Percentiles rank a stretch among this genome's conserved stretches.
These are phyloP conservation scores for Termitomyces bulborhizus DNA, from an alignment of 768 basidiomycete species.

Conservation along the genomic window DNA sequence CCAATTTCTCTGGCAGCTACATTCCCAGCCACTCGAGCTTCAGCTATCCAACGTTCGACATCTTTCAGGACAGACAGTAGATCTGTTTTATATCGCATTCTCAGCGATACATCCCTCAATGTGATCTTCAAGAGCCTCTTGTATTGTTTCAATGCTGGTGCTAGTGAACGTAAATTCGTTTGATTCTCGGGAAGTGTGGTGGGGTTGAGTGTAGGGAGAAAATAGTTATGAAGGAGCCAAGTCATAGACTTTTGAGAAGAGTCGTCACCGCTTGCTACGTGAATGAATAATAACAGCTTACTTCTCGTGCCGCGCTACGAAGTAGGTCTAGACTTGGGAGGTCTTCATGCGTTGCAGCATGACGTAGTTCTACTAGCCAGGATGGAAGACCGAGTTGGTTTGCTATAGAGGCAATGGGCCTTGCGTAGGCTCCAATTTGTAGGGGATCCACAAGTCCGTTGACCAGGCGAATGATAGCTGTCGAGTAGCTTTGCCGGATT, in stretches of 20 bases:
- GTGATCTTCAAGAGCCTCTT: slow-evolving; percentile 60
- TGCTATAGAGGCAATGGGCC: slow-evolving; percentile 87
- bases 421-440: slow-evolving; percentile 83
- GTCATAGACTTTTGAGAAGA: slow-evolving; percentile 51
- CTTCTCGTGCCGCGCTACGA: slow-evolving; percentile 73
- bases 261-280: slow-evolving; percentile 3
- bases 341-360: slow-evolving; percentile 95
- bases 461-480: slow-evolving; percentile 82
- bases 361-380: slow-evolving; percentile 89
- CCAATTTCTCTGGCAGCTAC: slow-evolving; percentile 38
- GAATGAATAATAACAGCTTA: slow-evolving; percentile 12
- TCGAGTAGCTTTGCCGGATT: slow-evolving; percentile 72
- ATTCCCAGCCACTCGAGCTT: slow-evolving; percentile 60
- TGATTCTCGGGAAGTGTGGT: slow-evolving; percentile 27
- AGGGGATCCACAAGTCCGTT: slow-evolving; percentile 95
- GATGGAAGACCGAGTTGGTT: slow-evolving; percentile 77
- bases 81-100: slow-evolving; percentile 41
- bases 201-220: slow-evolving; percentile 67
- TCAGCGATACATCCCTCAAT: slow-evolving; percentile 59
- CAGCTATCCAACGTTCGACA: slow-evolving; percentile 74
- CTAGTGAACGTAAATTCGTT: slow-evolving; percentile 44
- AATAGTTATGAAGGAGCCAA: slow-evolving; percentile 85
- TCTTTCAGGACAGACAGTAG: slow-evolving; percentile 48
- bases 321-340: slow-evolving; percentile 79
- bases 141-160: slow-evolving; percentile 68